phyloP scores from a whole-genome alignment of 2,329 filamentous ascomycete genomes.

The Colletotrichum lindemuthianum region DNA sequence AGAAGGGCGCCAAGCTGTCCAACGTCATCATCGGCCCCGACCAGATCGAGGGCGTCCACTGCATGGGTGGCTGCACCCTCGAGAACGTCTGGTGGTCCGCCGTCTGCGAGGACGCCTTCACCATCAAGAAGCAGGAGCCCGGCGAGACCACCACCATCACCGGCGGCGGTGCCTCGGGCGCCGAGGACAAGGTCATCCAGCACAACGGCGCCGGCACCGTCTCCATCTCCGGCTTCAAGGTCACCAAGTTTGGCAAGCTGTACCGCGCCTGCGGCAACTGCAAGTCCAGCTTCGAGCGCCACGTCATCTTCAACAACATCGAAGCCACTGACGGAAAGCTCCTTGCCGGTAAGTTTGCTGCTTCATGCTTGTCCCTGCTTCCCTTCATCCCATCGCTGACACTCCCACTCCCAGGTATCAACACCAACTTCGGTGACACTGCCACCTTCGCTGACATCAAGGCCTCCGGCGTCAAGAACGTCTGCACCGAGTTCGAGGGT shows the following conservation, averaged over 20 bases:
- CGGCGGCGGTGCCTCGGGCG: slow-evolving; percentile 30
- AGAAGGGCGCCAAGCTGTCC: slow-evolving; percentile 52
- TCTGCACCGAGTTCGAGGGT: slow-evolving; percentile 35
- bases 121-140: slow-evolving; percentile 46
- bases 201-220: slow-evolving; percentile 36
- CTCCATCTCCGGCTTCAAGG: slow-evolving; percentile 32
- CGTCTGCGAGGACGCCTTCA: slow-evolving; percentile 48
- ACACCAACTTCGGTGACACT: slow-evolving; percentile 35
- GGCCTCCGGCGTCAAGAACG: slow-evolving; percentile 22
- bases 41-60: slow-evolving; percentile 58
- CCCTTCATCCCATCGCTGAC: background rate
- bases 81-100: slow-evolving; percentile 51
- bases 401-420: slow-evolving; percentile 18
- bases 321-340: slow-evolving; percentile 34
- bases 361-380: no score
- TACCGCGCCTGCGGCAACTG: slow-evolving; percentile 37
- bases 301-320: slow-evolving; percentile 35
- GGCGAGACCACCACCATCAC: slow-evolving; percentile 32
- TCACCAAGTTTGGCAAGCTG: slow-evolving; percentile 33
- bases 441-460: slow-evolving; percentile 28
- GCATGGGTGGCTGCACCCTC: slow-evolving; percentile 53
- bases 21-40: slow-evolving; percentile 58
- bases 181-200: slow-evolving; percentile 34
- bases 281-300: slow-evolving; percentile 30
- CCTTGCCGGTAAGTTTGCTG: slow-evolving; percentile 24